These are phyloP conservation scores for Mycena filopes DNA, from an alignment of 768 basidiomycete species.

Conservation along the genomic window DNA sequence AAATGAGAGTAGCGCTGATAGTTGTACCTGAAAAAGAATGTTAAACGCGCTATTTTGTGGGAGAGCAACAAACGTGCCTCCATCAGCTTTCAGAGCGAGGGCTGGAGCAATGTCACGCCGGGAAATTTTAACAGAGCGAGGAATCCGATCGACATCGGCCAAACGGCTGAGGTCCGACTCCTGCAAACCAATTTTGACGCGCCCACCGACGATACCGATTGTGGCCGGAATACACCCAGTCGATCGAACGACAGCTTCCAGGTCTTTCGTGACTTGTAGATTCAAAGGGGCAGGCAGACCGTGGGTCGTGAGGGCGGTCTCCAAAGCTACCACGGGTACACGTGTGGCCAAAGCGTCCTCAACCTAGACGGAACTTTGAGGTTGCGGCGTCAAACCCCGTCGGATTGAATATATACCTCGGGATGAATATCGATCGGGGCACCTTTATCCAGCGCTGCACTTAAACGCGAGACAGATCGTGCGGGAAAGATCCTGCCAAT, in stretches of 20 bases:
- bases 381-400: neutral
- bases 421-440: conserved; percentile 76
- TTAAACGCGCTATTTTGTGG: conserved; percentile 34
- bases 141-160: conserved; percentile 59
- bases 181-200: conserved; percentile 87
- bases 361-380: conserved; percentile 46
- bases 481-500: neutral
- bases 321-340: conserved; percentile 87
- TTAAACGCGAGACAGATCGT: conserved; percentile 20
- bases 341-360: conserved; percentile 75
- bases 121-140: conserved; percentile 70
- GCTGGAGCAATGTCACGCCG: conserved; percentile 83
- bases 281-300: conserved; percentile 89
- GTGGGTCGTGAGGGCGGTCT: conserved; percentile 93
- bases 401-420: conserved; percentile 51
- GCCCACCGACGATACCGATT: conserved; percentile 84
- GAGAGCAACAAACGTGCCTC: conserved; percentile 59
- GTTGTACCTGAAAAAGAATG: conserved; percentile 62
- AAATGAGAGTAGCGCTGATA: conserved; percentile 77
- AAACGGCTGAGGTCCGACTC: conserved; percentile 72
- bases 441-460: conserved; percentile 5
- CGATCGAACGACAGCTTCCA: conserved; percentile 79
- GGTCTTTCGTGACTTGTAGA: conserved; percentile 71
- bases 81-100: conserved; percentile 74
- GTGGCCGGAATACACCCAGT: conserved; percentile 90